Percentiles rank a stretch among this genome's conserved stretches.
phyloP scores from a whole-genome alignment of 2,329 filamentous ascomycete species.

The Penicillium sp. region DNA sequence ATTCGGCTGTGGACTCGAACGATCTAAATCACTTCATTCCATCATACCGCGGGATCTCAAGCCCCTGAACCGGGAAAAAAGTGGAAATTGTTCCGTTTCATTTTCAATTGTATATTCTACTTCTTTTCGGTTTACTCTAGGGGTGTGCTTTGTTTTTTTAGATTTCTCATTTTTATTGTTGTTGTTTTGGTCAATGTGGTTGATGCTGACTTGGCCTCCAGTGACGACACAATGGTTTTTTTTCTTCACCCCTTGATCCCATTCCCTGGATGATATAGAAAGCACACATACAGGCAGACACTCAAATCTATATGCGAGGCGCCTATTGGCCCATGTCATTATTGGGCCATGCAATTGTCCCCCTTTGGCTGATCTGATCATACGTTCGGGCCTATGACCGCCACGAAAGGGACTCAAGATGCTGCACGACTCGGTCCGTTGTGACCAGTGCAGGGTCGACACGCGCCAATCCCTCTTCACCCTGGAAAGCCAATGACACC shows the following conservation, averaged over 20 bases:
- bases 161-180: not conserved
- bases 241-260: not conserved
- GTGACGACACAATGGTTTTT: not conserved
- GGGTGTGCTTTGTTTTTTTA: not conserved
- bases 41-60: conserved; percentile 9
- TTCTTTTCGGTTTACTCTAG: not conserved
- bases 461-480: conserved; percentile 66
- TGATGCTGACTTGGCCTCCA: not conserved
- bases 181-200: not conserved
- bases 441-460: conserved; percentile 78
- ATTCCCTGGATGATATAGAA: not conserved
- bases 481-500: conserved; percentile 72
- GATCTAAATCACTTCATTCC: conserved; percentile 11
- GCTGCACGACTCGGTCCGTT: conserved; percentile 52
- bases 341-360: not conserved
- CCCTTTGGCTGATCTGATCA: not conserved
- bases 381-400: conserved; percentile 13
- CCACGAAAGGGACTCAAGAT: conserved; percentile 45
- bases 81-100: conserved; percentile 10
- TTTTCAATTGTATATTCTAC: not conserved
- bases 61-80: conserved; percentile 11
- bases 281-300: not conserved
- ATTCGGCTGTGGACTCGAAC: conserved; percentile 16
- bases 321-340: not conserved
- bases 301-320: not conserved